Conservation (phyloP, 768 basidiomycete genomes). For the Steccherinum ochraceum region DNA sequence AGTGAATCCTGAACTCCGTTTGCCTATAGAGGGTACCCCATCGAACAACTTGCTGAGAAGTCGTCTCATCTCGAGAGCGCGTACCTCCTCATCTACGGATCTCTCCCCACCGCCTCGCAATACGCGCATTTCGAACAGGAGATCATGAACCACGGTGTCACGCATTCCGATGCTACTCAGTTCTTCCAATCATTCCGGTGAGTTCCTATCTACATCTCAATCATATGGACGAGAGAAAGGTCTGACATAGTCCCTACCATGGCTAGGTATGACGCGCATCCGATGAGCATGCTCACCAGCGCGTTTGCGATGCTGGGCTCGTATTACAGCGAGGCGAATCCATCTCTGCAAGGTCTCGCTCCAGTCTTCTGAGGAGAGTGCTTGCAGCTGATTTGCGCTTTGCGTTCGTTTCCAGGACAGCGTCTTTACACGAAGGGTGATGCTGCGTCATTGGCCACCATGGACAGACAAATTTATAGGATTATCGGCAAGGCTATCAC, state of each 20-base stretch:
- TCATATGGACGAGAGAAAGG: no score
- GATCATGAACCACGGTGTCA: constrained; percentile 65
- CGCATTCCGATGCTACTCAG: constrained; percentile 34
- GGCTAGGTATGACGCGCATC: constrained; percentile 85
- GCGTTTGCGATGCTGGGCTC: constrained; percentile 86
- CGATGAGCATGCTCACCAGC: constrained; percentile 85
- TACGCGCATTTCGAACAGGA: constrained; percentile 63
- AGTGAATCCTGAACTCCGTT: neutral
- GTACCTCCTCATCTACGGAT: constrained; percentile 86
- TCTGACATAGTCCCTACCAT: no score
- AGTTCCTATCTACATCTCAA: constrained; percentile 4
- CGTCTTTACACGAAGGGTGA: constrained; percentile 69
- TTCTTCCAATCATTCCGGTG: constrained; percentile 39
- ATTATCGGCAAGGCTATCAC: constrained; percentile 87
- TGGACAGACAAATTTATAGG: constrained; percentile 92
- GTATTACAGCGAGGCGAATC: constrained; percentile 85
- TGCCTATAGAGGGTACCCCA: constrained; percentile 75
- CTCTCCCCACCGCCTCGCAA: constrained; percentile 60
- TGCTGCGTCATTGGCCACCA: constrained; percentile 57
- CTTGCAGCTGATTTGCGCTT: neutral
- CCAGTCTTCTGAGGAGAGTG: no score
- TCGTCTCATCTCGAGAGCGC: constrained; percentile 79
- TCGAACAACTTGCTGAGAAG: constrained; percentile 80
- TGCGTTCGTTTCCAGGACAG: constrained; percentile 45
- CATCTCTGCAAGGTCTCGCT: constrained; percentile 79